Evolutionary conservation across 306 rosid species (phyloP).

Genomic region (Inga laurina): DNA sequence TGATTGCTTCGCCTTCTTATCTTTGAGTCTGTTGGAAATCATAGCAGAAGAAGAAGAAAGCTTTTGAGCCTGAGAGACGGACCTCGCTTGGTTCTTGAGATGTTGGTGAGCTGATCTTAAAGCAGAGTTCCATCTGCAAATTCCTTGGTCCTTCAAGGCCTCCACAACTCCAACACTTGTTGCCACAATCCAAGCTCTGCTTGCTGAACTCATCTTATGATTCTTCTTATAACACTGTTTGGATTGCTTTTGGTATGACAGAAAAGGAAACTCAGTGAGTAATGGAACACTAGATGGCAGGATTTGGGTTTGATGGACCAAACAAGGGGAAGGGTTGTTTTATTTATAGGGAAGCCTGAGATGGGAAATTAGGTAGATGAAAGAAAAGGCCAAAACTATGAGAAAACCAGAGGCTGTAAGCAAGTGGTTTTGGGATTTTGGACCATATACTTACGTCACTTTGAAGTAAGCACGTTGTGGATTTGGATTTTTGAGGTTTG

Average conservation of each 20-base stretch:
- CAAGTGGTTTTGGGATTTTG: neutral
- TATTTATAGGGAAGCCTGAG: neutral
- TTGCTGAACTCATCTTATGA: constrained; percentile 28
- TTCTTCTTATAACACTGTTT: neutral
- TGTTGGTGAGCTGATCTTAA: constrained; percentile 42
- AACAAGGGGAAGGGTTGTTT: neutral
- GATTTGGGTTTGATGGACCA: neutral
- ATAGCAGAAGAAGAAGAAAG: constrained; percentile 35
- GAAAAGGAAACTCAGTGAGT: neutral
- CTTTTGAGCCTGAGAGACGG: constrained; percentile 39
- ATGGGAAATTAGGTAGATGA: neutral
- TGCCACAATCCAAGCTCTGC: constrained; percentile 38
- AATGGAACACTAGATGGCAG: neutral
- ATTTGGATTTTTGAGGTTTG: neutral
- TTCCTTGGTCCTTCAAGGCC: constrained; percentile 51
- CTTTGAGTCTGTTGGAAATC: neutral
- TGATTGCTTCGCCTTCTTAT: constrained; percentile 40
- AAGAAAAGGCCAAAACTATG: neutral
- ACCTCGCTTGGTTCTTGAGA: constrained; percentile 33
- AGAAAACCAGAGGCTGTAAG: constrained; percentile 7
- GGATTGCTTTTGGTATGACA: neutral
- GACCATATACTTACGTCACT: neutral
- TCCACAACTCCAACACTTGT: constrained; percentile 38
- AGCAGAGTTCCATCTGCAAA: constrained; percentile 52
- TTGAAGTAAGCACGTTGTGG: neutral